Percentiles rank a stretch among this genome's conserved stretches.
Evolutionary conservation across 768 basidiomycete genomes (phyloP).

Genomic region (Mycena floridula): DNA sequence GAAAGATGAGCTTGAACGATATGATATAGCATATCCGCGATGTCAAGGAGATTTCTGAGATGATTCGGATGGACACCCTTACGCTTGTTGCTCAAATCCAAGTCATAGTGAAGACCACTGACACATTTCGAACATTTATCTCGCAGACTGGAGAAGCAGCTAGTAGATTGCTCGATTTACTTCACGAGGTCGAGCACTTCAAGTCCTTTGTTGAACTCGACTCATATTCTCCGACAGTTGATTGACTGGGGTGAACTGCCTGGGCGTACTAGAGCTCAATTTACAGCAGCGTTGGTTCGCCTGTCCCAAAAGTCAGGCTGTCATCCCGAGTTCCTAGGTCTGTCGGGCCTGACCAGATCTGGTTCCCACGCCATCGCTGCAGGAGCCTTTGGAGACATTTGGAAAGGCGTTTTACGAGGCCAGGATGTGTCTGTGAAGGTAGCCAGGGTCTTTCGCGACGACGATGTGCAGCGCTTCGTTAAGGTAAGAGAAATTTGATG

Average conservation of each 20-base stretch:
- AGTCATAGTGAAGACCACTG: background rate
- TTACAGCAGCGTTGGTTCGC: constrained; percentile 6
- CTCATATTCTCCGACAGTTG: background rate
- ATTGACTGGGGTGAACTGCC: background rate
- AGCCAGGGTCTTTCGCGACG: constrained; percentile 4
- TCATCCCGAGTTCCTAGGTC: constrained; percentile 9
- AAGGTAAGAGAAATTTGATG: constrained; percentile 1
- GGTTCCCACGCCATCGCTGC: constrained; percentile 8
- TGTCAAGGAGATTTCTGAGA: background rate
- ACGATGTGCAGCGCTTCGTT: constrained; percentile 2
- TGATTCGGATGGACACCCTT: background rate
- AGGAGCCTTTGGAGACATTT: constrained; percentile 13
- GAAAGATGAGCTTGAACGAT: background rate
- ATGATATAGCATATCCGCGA: background rate
- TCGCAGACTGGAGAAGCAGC: background rate
- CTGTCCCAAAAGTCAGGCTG: constrained; percentile 7
- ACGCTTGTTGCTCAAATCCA: background rate
- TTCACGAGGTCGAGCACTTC: background rate
- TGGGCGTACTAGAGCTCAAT: background rate
- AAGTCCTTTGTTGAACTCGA: background rate
- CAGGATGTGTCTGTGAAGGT: constrained; percentile 12
- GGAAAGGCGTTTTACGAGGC: constrained; percentile 6
- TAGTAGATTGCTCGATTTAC: background rate
- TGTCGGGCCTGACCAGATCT: constrained; percentile 6
- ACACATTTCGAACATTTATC: background rate